Percentiles rank a stretch among this genome's conserved stretches.
phyloP scores from a whole-genome alignment of 2,329 filamentous ascomycete genomes.

The Trichoderma oligosporum region DNA sequence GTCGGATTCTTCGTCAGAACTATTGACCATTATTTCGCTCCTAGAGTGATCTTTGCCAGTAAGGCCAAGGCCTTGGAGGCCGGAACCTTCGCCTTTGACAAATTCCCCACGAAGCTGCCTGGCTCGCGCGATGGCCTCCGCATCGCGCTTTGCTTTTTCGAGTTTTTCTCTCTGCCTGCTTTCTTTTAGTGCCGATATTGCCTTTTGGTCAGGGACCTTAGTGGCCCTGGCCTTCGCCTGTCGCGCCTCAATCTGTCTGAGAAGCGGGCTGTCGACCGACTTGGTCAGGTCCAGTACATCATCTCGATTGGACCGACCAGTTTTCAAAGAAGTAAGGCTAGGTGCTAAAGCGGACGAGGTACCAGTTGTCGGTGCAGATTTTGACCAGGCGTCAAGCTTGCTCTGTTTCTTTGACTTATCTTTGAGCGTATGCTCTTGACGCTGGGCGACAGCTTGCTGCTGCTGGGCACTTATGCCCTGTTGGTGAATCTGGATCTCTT shows the following conservation, averaged over 20 bases:
- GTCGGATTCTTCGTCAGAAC: slow-evolving; percentile 70
- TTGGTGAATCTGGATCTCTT: slow-evolving; percentile 49
- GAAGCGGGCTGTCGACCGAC: slow-evolving; percentile 45
- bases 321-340: slow-evolving; percentile 24
- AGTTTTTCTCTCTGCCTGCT: slow-evolving; percentile 72
- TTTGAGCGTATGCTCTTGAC: slow-evolving; percentile 26
- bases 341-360: slow-evolving; percentile 16
- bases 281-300: slow-evolving; percentile 46
- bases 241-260: slow-evolving; percentile 45
- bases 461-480: slow-evolving; percentile 32
- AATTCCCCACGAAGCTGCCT: slow-evolving; percentile 44
- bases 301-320: slow-evolving; percentile 41
- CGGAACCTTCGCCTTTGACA: slow-evolving; percentile 68
- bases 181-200: slow-evolving; percentile 55
- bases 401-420: slow-evolving; percentile 52
- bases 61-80: slow-evolving; percentile 66
- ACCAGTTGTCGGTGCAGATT: slow-evolving; percentile 39
- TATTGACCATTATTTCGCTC: slow-evolving; percentile 87
- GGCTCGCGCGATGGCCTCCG: slow-evolving; percentile 66
- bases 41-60: slow-evolving; percentile 76
- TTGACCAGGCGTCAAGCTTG: slow-evolving; percentile 60
- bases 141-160: slow-evolving; percentile 68
- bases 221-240: slow-evolving; percentile 29
- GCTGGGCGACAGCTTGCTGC: slow-evolving; percentile 13
- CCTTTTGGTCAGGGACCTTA: slow-evolving; percentile 36